Evolutionary conservation across 192 early-diverging fungal genomes (phyloP).

Genomic region (Blastocladiella britannica): DNA sequence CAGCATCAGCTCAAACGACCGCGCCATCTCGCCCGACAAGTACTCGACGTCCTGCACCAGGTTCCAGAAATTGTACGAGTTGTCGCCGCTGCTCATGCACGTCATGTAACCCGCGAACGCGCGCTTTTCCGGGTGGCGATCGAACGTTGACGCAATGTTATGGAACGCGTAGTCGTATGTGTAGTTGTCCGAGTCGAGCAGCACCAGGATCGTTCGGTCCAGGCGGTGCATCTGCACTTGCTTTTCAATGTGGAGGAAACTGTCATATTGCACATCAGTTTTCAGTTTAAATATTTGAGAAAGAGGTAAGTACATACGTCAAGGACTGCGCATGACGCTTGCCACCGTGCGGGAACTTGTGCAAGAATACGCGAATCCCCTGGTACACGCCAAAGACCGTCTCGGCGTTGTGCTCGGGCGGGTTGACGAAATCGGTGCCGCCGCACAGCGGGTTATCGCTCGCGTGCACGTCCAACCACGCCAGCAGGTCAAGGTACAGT

Average conservation of each 20-base stretch:
- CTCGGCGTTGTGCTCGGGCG: conserved; percentile 3
- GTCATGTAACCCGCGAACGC: no score
- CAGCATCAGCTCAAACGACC: conserved; percentile 12
- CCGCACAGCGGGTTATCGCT: no score
- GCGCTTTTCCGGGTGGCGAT: conserved; percentile 4
- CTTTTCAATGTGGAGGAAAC: background rate
- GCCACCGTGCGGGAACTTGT: conserved; percentile 26
- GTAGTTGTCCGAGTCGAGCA: conserved; percentile 26
- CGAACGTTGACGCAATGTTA: conserved; percentile 15
- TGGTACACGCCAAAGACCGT: conserved; percentile 8
- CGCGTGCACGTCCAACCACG: no score
- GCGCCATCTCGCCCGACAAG: conserved; percentile 18
- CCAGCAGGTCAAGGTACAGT: conserved; percentile 7
- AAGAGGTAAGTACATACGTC: conserved; percentile 11
- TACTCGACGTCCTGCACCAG: conserved; percentile 24
- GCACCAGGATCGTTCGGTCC: conserved; percentile 16
- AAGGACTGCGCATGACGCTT: conserved; percentile 24
- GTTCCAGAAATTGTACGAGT: conserved; percentile 11
- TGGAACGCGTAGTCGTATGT: conserved; percentile 10
- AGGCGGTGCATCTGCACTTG: conserved; percentile 6
- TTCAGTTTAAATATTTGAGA: no score
- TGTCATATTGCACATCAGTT: no score
- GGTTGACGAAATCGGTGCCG: no score
- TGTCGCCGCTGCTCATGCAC: no score
- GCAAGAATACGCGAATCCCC: conserved; percentile 12